Conservation (phyloP, 179 eudicot species). For the Beta lomatogona region DNA sequence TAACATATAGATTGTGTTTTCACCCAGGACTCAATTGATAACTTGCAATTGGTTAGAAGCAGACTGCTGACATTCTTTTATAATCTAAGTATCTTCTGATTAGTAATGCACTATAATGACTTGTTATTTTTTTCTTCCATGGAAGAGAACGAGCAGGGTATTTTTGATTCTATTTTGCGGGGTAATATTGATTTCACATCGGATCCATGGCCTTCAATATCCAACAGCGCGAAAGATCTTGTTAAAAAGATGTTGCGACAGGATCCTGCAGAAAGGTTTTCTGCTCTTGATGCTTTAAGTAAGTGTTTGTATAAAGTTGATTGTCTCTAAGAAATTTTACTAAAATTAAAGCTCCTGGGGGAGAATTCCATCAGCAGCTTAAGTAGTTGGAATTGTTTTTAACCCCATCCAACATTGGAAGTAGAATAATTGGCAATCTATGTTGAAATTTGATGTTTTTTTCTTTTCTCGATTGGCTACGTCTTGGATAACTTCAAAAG, state of each 20-base stretch:
- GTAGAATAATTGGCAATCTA: background rate
- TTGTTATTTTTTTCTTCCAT: conserved; percentile 21
- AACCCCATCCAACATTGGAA: background rate
- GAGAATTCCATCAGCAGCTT: background rate
- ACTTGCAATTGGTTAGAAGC: background rate
- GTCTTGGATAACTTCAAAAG: background rate
- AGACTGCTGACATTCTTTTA: background rate
- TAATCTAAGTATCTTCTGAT: background rate
- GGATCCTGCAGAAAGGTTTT: conserved; percentile 85
- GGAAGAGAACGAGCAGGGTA: conserved; percentile 88
- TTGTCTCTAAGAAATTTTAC: background rate
- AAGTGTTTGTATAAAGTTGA: conserved; percentile 31
- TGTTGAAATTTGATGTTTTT: background rate
- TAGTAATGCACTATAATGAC: conserved; percentile 13
- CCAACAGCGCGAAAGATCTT: conserved; percentile 92
- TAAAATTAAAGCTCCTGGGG: background rate
- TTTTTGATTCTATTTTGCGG: conserved; percentile 75
- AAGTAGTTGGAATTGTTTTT: background rate
- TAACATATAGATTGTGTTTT: background rate
- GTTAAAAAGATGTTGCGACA: conserved; percentile 86
- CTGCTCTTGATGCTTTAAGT: conserved; percentile 88
- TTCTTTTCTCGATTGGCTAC: background rate
- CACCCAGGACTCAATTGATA: background rate
- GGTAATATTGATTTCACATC: conserved; percentile 88
- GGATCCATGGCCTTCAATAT: conserved; percentile 95